Evolutionary conservation across 768 basidiomycete genomes (phyloP).

Genomic region (Kwoniella dejecticola): DNA sequence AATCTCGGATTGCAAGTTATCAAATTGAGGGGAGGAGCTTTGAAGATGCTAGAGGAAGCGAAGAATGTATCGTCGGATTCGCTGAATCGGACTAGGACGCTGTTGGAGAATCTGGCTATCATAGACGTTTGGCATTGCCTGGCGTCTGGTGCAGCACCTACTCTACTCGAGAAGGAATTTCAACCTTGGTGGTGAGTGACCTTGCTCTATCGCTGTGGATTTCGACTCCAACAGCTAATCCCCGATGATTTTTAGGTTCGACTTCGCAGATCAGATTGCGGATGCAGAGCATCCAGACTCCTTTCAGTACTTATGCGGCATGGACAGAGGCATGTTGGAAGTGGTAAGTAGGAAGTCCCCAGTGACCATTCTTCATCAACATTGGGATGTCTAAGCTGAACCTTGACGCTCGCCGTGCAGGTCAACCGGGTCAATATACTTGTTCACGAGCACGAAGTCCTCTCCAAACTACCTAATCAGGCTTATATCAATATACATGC

Average conservation of each 20-base stretch:
- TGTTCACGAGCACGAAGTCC: conserved; percentile 14
- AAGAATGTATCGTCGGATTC: neutral
- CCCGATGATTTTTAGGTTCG: no score
- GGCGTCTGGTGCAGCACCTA: conserved; percentile 16
- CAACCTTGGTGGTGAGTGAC: conserved; percentile 30
- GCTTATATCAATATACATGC: conserved; percentile 6
- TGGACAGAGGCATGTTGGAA: conserved; percentile 27
- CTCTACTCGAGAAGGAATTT: conserved; percentile 19
- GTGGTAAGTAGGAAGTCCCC: conserved; percentile 24
- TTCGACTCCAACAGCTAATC: no score
- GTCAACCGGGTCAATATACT: conserved; percentile 30
- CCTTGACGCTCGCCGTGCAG: neutral
- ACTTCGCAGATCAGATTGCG: conserved; percentile 11
- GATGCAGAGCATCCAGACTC: conserved; percentile 3
- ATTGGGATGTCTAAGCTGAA: no score
- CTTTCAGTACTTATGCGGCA: conserved; percentile 19
- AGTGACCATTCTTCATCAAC: no score
- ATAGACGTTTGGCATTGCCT: conserved; percentile 22
- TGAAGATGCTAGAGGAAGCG: conserved; percentile 3
- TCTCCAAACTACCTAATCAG: conserved; percentile 3
- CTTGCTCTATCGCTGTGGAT: neutral
- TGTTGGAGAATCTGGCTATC: conserved; percentile 10
- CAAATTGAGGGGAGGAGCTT: conserved; percentile 6
- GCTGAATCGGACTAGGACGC: neutral
- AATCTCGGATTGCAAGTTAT: conserved; percentile 7